Conservation (phyloP, 805 yeast species). For the Candida golubevii region DNA sequence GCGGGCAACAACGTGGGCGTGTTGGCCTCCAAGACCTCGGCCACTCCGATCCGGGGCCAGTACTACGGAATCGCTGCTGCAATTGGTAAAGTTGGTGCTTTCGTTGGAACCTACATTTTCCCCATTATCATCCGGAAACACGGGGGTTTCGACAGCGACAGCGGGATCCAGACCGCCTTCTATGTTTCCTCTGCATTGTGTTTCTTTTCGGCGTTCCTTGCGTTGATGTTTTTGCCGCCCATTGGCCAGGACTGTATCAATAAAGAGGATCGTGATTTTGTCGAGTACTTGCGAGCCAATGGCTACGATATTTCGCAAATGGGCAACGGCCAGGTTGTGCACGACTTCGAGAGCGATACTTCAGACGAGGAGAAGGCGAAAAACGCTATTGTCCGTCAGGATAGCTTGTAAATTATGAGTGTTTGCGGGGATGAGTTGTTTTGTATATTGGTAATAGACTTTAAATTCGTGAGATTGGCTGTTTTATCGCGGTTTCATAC, state of each 20-base stretch:
- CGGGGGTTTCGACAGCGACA: constrained; percentile 46
- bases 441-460: background rate
- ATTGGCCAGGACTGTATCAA: constrained; percentile 81
- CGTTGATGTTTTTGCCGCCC: constrained; percentile 69
- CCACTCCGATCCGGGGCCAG: constrained; percentile 86
- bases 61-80: constrained; percentile 92
- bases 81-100: constrained; percentile 87
- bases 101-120: constrained; percentile 84
- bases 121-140: constrained; percentile 63
- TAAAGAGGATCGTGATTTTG: constrained; percentile 69
- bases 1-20: constrained; percentile 92
- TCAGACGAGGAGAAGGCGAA: constrained; percentile 12
- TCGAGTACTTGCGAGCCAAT: constrained; percentile 57
- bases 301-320: constrained; percentile 68
- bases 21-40: constrained; percentile 78
- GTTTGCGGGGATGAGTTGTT: background rate
- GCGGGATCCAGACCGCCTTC: constrained; percentile 73
- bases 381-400: constrained; percentile 5
- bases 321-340: constrained; percentile 35
- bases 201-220: constrained; percentile 62
- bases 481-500: too few relatives aligned
- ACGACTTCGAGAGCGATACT: constrained; percentile 10
- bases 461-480: too few relatives aligned
- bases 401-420: background rate
- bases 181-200: constrained; percentile 78